Base-by-base conservation (phyloP, 306 rosid genomes). In the Malus asiatica region DNA sequence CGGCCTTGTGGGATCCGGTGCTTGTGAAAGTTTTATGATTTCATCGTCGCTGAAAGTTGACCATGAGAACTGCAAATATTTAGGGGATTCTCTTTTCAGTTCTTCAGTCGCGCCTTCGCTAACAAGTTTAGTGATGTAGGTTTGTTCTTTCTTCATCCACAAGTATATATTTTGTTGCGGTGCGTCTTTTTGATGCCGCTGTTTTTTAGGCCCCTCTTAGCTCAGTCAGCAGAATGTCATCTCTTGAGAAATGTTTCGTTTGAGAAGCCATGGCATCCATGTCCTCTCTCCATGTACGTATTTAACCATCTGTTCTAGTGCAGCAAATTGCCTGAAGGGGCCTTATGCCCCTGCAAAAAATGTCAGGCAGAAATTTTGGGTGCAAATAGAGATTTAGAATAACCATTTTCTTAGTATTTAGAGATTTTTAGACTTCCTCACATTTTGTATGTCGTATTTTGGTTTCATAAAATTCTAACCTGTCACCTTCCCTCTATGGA, bases 91-190 rank as follows among this genome's bases (percentile, higher is more conserved):
- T 30, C 76, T 84, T 40, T 90, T 94, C 77, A 76, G 74, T 70
- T 81, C 96, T 52, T 85, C 96, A 2, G 98, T 91, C 40, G 98
- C 83, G 59, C 87, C 97, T 3, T 80, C 88, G 40, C 76, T 90
- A 76, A 83, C 93, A 25, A 94, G 83, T 83, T 75, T 89, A 90
- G 97, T 94, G 55, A 87, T 94, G 98, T 94, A 68, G 81, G 66
- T 6, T 30, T 19, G 16, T 32, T 40, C n/a, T 16, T 27, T 38
- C 35, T 11, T 73, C 35, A 23, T 25, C 33, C 60, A 18, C 35
- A 30, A 62, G 77, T 78, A 71, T 66, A n/a, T 70, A 73, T 66
- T 51, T 45, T 72, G 27, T 52, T 18, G 29, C 32, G 14, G 71
- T 82, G 87, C 89, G 89, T 91, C 77, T 20, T 7, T 67, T 83